These are phyloP conservation scores for Avicennia marina DNA, from an alignment of 257 asterid genomes.

Conservation along the genomic window DNA sequence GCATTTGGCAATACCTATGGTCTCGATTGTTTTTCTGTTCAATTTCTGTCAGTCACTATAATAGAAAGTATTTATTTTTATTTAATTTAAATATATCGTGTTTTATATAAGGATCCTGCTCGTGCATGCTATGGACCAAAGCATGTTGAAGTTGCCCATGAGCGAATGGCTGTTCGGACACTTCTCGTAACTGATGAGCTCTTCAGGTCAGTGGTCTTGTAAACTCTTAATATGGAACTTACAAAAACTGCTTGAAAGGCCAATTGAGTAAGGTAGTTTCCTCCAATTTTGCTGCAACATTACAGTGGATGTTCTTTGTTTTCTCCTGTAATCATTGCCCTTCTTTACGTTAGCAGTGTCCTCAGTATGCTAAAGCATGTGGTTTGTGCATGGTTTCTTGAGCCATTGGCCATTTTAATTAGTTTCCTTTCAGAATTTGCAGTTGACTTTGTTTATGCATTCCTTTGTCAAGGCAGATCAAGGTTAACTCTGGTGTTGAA, in stretches of 20 bases:
- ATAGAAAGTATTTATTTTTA: background rate
- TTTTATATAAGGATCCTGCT: constrained; percentile 57
- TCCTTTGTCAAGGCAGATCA: background rate
- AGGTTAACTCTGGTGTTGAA: background rate
- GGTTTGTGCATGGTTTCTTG: background rate
- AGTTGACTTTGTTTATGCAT: background rate
- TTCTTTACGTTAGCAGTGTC: background rate
- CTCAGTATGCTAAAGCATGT: background rate
- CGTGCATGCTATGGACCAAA: constrained; percentile 99
- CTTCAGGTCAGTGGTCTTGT: constrained; percentile 51
- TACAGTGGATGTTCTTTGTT: background rate
- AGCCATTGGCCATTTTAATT: background rate
- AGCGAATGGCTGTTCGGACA: constrained; percentile 90
- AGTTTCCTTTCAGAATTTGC: background rate
- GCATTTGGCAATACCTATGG: too few relatives aligned
- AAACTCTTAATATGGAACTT: too few relatives aligned
- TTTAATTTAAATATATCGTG: constrained; percentile 13
- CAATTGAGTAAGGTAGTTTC: too few relatives aligned
- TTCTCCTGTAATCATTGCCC: background rate
- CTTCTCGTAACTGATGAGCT: constrained; percentile 93
- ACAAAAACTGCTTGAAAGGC: too few relatives aligned
- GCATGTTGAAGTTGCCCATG: constrained; percentile 97
- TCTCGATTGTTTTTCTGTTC: too few relatives aligned
- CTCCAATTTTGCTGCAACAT: too few relatives aligned
- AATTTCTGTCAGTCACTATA: background rate